Base-by-base conservation (phyloP, 2,329 filamentous ascomycete genomes). In the Thielaviopsis populi region DNA sequence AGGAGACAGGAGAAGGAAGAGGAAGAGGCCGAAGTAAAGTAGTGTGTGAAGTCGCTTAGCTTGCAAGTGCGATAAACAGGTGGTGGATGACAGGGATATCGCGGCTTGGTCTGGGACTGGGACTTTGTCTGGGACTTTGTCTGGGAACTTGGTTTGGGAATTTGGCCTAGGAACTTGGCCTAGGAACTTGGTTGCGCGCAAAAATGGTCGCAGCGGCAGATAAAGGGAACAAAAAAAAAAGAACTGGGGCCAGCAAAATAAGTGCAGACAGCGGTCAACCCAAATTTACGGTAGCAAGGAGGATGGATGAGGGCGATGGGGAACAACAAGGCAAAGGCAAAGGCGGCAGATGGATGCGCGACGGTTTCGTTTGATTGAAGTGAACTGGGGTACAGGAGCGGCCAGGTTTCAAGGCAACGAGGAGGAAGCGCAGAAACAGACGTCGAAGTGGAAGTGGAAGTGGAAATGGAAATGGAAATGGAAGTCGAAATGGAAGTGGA, bases 401-500 rank as follows among this genome's bases (percentile, higher is more conserved):
- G 50, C 19, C 54, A 50, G 24, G 46, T 50, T 50, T 50, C 46
- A 50, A 46, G 8, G 3, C 4, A n/a, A 59, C 30, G 13, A 59
- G 59, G 56, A 17, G 41, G 40, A 67, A 60, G 67, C 33, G 56
- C 10, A 41, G 40, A 67, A 60, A 67, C 33, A 59, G 43, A 46
- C 63, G 65, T 24, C 46, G 19, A 50, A 50, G 46, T 19, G 42
- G 17, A 8, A 46, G n/a, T n/a, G n/a, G n/a, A n/a, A n/a, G n/a
- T n/a, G n/a, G n/a, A n/a, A n/a, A n/a, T n/a, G n/a, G n/a, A n/a
- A 46, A 19, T n/a, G 17, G 42, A 19, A 46, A 46, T n/a, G n/a
- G n/a, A 46, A 19, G 42, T 1, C 42, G 1, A 46, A 46, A n/a
- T 46, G 42, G 17, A 46, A 46, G 42, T 19, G 46, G 46, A 50